Percentiles rank a stretch among this genome's conserved stretches.
These are phyloP conservation scores for Suhomyces panamericanus DNA, from an alignment of 1,139 yeast genomes.

Conservation along the genomic window DNA sequence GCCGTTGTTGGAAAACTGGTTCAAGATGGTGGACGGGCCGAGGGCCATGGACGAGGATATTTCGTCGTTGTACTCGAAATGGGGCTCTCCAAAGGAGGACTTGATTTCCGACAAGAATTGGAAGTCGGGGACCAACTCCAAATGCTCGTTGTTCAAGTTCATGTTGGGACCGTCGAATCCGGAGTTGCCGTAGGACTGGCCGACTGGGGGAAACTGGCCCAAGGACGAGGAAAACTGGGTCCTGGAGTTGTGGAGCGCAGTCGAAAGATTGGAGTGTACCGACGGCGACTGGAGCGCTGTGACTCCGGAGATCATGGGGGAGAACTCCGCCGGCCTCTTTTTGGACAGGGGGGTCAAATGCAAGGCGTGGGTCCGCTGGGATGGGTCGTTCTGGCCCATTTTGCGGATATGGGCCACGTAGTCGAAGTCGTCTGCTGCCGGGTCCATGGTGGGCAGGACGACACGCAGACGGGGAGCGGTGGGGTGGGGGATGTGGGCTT, in stretches of 20 bases:
- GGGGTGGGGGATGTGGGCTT: neutral
- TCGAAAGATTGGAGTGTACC: conserved; percentile 18
- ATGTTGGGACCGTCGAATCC: conserved; percentile 37
- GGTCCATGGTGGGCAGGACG: conserved; percentile 24
- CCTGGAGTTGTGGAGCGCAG: conserved; percentile 15
- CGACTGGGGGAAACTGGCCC: neutral
- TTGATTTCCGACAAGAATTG: conserved; percentile 3
- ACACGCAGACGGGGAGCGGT: neutral
- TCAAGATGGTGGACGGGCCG: conserved; percentile 14
- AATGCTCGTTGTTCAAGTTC: conserved; percentile 18
- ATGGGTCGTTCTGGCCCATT: conserved; percentile 40
- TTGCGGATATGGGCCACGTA: conserved; percentile 66
- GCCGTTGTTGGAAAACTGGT: conserved; percentile 6
- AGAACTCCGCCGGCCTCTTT: conserved; percentile 38
- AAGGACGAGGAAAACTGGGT: neutral
- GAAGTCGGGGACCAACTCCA: conserved; percentile 7
- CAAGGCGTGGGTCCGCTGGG: conserved; percentile 8
- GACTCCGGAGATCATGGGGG: conserved; percentile 26
- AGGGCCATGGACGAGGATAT: conserved; percentile 1
- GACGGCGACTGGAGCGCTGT: conserved; percentile 6
- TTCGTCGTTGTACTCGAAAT: neutral
- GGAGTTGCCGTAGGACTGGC: conserved; percentile 28
- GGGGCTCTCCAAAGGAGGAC: neutral
- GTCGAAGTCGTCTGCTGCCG: conserved; percentile 58
- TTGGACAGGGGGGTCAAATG: conserved; percentile 16